Evolutionary conservation across 2,329 filamentous ascomycete genomes (phyloP), one percentile per base, ranked within the genome.

Genomic region (Parasarocladium wereldwijsianum): DNA sequence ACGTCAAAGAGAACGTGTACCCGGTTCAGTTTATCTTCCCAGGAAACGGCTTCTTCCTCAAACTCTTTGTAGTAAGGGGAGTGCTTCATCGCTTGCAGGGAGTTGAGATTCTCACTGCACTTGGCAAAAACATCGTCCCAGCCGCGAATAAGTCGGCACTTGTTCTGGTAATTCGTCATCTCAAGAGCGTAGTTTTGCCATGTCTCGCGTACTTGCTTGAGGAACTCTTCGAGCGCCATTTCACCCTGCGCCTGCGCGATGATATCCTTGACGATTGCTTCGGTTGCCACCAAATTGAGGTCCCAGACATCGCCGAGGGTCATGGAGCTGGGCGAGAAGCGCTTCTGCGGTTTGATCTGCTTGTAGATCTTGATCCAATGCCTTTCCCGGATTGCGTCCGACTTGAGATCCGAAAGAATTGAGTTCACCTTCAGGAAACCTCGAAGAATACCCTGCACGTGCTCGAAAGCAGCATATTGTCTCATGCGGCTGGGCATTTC

Each of bases 31-130:
- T 93, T 93, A 56, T 98, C 92, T 55, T 98, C 92, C 90, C 90
- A 98, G 1, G 80, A 72, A 1, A 85, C 80, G 6, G 92, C 92
- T 43, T 98, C 90, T 44, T 98, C 90, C 50, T 98, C 90, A 38
- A 99, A 99, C 45, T 96, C 87, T 53, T 94, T 96, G 66, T 93
- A 98, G 55, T 98, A 98, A 0, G 90, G 90, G 5, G 90, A 99
- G 53, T 98, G 87, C 49, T 84, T 80, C 92, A 99, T 99, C 15
- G 90, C 90, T 54, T 96, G 90, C 27, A 99, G 62, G 5, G 90
- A 96, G 57, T 94, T 96, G 33, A 98, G 58, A 45, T 99, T 93
- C 52, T 99, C 90, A 47, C 87, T 93, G 55, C 90, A 99, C 52
- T 96, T 96, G 29, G 87, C 84, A 47, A 98, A 98, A 11, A 99